These are phyloP conservation scores for Tanacetum coccineum DNA, from an alignment of 129 eudicot genomes.

Conservation along the genomic window DNA sequence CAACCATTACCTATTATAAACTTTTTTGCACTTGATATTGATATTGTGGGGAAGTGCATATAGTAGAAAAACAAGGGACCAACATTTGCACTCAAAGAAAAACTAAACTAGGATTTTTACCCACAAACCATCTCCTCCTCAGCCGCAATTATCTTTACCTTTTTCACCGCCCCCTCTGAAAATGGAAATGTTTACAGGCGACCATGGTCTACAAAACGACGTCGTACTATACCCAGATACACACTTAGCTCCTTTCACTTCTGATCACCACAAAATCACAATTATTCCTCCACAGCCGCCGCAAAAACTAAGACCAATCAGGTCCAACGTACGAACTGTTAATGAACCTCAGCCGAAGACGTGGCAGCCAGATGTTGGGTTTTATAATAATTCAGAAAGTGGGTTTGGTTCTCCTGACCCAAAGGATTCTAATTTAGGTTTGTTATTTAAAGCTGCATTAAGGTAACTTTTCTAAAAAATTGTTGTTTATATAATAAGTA, in stretches of 20 bases:
- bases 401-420: conserved; percentile 1
- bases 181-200: conserved; percentile 45
- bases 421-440: conserved; percentile 17
- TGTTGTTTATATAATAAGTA: neutral
- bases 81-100: neutral
- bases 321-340: conserved; percentile 35
- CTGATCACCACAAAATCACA: conserved; percentile 27
- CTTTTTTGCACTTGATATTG: too few species aligned
- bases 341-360: conserved; percentile 5
- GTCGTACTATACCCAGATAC: conserved; percentile 31
- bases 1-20: too few species aligned
- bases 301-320: conserved; percentile 64
- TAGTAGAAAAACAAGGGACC: neutral
- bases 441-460: conserved; percentile 7
- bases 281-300: conserved; percentile 30
- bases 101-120: conserved; percentile 31
- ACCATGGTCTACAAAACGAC: conserved; percentile 32
- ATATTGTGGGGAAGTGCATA: neutral
- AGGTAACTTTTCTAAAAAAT: conserved; percentile 5
- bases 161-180: conserved; percentile 19
- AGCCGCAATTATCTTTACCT: conserved; percentile 26
- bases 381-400: conserved; percentile 11
- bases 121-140: conserved; percentile 22
- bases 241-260: conserved; percentile 25
- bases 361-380: conserved; percentile 32